phyloP scores from a whole-genome alignment of 305 asterid species.

The Fraxinus xanthoxyloides region DNA sequence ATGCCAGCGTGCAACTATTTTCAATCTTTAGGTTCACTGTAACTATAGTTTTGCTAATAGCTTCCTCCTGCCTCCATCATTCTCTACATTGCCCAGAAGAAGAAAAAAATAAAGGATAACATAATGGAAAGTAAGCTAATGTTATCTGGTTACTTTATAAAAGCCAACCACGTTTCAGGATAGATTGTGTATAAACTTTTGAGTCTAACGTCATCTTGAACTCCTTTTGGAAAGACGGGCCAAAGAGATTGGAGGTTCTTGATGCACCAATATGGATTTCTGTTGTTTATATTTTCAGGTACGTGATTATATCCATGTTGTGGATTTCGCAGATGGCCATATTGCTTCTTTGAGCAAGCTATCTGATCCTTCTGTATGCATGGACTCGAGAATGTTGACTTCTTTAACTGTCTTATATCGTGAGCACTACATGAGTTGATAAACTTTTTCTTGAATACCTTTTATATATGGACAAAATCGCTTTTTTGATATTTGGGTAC shows the following conservation, averaged over 20 bases:
- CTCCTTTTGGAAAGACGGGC: not conserved
- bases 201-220: not conserved
- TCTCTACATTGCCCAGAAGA: not conserved
- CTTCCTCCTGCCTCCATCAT: not conserved
- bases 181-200: not conserved
- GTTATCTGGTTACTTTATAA: not conserved
- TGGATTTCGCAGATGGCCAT: conserved; percentile 77
- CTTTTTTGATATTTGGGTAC: not conserved
- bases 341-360: conserved; percentile 70
- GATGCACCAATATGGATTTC: not conserved
- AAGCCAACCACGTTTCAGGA: not conserved
- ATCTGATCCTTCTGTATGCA: conserved; percentile 56
- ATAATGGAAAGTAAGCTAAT: not conserved
- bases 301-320: conserved; percentile 68
- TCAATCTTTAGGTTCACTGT: not conserved
- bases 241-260: not conserved
- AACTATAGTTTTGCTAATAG: not conserved
- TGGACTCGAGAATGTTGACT: not conserved
- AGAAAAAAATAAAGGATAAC: not conserved
- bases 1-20: not conserved
- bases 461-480: not conserved
- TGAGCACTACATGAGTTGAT: not conserved
- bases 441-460: not conserved
- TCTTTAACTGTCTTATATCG: not conserved
- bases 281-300: conserved; percentile 41